These are phyloP conservation scores for Penicillium bialowiezense DNA, from an alignment of 495 filamentous ascomycete species.

Conservation along the genomic window DNA sequence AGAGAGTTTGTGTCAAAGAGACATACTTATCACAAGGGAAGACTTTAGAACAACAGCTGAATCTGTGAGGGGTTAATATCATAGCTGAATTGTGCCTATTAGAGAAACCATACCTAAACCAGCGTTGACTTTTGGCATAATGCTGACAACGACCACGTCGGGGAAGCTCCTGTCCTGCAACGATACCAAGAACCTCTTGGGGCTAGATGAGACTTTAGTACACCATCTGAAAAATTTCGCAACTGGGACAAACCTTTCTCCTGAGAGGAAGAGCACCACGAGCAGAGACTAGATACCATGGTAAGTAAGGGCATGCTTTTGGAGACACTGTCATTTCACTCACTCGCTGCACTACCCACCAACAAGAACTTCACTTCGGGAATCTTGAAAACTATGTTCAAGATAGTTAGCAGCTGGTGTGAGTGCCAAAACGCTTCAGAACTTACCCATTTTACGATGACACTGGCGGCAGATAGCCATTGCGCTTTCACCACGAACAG, in stretches of 20 bases:
- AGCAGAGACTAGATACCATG: constrained; percentile 29
- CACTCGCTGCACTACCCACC: constrained; percentile 55
- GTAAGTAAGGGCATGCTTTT: neutral
- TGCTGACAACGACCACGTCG: constrained; percentile 71
- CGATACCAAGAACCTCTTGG: constrained; percentile 73
- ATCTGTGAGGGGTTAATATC: constrained; percentile 31
- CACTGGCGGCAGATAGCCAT: constrained; percentile 80
- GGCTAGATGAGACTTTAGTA: constrained; percentile 18
- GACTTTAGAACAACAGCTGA: constrained; percentile 64
- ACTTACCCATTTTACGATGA: constrained; percentile 73
- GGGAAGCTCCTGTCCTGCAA: constrained; percentile 76
- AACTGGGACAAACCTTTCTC: constrained; percentile 42
- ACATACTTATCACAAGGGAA: constrained; percentile 71
- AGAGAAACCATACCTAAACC: constrained; percentile 80
- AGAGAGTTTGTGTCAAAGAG: neutral
- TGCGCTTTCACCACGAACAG: constrained; percentile 72
- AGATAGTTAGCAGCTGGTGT: neutral
- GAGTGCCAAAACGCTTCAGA: neutral
- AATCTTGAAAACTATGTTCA: constrained; percentile 57
- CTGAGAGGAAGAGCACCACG: constrained; percentile 46
- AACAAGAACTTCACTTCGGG: constrained; percentile 78
- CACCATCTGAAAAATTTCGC: neutral
- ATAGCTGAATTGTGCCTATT: neutral
- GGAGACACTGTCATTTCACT: constrained; percentile 6
- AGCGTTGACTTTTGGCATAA: constrained; percentile 76